phyloP scores from a whole-genome alignment of 1,139 yeast genomes.

The Lodderomyces theae region DNA sequence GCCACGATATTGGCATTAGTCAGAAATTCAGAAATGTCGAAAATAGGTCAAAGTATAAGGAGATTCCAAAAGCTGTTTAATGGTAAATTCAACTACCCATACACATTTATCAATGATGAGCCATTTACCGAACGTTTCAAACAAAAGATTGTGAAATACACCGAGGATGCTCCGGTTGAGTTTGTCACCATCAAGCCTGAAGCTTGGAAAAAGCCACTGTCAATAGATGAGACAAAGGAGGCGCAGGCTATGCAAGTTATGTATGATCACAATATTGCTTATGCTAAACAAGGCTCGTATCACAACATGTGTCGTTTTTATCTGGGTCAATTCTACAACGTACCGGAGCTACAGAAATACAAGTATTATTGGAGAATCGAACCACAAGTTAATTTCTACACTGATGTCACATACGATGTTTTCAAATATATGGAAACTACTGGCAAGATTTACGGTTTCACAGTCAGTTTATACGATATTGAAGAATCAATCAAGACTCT shows the following conservation, averaged over 20 bases:
- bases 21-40: slow-evolving; percentile 56
- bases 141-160: slow-evolving; percentile 31
- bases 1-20: slow-evolving; percentile 77
- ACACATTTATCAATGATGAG: slow-evolving; percentile 73
- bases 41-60: slow-evolving; percentile 50
- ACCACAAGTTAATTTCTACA: slow-evolving; percentile 67
- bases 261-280: slow-evolving; percentile 51
- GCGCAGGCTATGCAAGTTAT: slow-evolving; percentile 37
- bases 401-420: slow-evolving; percentile 70
- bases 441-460: slow-evolving; percentile 66
- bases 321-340: slow-evolving; percentile 59
- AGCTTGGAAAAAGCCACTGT: slow-evolving; percentile 64
- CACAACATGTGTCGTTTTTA: slow-evolving; percentile 71
- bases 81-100: slow-evolving; percentile 68
- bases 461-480: slow-evolving; percentile 64
- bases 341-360: slow-evolving; percentile 52
- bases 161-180: slow-evolving; percentile 48
- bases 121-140: slow-evolving; percentile 62
- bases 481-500: slow-evolving; percentile 59
- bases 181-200: slow-evolving; percentile 57
- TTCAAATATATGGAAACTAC: slow-evolving; percentile 71
- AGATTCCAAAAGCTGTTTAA: slow-evolving; percentile 67
- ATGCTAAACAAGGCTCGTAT: slow-evolving; percentile 61
- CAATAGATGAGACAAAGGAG: slow-evolving; percentile 48
- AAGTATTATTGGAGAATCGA: slow-evolving; percentile 78